Conservation (phyloP, 495 filamentous ascomycete species). For the Stereocaulon alpinum region DNA sequence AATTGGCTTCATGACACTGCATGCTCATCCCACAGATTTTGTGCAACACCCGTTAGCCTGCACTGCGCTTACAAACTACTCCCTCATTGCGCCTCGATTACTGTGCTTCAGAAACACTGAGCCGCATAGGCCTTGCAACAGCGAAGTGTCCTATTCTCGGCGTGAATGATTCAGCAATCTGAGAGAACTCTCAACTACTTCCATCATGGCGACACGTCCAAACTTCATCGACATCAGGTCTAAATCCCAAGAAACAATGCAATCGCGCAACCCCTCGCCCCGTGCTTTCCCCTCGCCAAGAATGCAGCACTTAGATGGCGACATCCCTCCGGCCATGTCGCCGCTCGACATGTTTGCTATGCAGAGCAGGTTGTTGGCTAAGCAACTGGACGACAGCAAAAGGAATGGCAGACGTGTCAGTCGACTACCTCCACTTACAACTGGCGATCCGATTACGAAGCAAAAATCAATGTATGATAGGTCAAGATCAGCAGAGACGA, state of each 20-base stretch:
- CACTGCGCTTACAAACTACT: neutral
- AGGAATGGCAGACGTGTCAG: constrained; percentile 64
- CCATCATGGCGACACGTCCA: constrained; percentile 45
- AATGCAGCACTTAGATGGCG: constrained; percentile 65
- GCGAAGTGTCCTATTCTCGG: neutral
- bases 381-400: constrained; percentile 68
- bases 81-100: constrained; percentile 11
- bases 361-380: constrained; percentile 78
- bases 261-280: constrained; percentile 24
- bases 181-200: neutral
- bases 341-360: constrained; percentile 89
- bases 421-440: constrained; percentile 70
- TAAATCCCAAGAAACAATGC: constrained; percentile 48
- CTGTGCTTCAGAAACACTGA: neutral
- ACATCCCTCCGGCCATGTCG: constrained; percentile 82
- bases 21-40: neutral
- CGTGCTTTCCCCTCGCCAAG: constrained; percentile 55
- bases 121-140: constrained; percentile 7
- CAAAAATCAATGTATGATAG: constrained; percentile 65
- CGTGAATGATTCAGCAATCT: neutral
- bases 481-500: constrained; percentile 36
- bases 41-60: neutral
- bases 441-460: constrained; percentile 62
- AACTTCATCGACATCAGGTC: constrained; percentile 54
- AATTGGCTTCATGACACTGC: neutral